Evolutionary conservation across 1,139 yeast genomes (phyloP).

Genomic region (Taphrina wiesneri): DNA sequence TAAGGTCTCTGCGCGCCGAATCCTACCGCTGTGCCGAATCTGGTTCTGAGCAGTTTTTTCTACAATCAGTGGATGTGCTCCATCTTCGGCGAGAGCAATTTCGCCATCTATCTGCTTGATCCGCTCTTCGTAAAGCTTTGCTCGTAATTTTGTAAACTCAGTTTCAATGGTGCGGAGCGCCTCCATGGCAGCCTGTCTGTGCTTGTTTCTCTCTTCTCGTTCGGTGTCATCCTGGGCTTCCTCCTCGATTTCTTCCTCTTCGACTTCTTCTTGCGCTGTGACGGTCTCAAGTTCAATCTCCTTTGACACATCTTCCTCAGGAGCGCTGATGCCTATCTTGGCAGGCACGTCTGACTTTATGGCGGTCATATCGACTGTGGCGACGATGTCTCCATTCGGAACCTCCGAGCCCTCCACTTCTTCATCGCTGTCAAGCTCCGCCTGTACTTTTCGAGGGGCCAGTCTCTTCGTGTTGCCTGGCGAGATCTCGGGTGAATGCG

Average conservation of each 20-base stretch:
- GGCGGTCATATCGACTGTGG: neutral
- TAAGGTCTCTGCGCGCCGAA: slow-evolving; percentile 72
- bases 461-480: slow-evolving; percentile 21
- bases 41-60: slow-evolving; percentile 53
- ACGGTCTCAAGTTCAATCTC: slow-evolving; percentile 40
- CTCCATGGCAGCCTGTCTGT: slow-evolving; percentile 30
- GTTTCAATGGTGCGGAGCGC: slow-evolving; percentile 24
- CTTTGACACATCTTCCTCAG: neutral
- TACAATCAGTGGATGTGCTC: slow-evolving; percentile 42
- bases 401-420: slow-evolving; percentile 41
- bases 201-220: slow-evolving; percentile 19
- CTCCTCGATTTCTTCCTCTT: slow-evolving; percentile 32
- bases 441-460: slow-evolving; percentile 9
- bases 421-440: slow-evolving; percentile 40
- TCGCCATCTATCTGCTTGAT: slow-evolving; percentile 7
- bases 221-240: slow-evolving; percentile 26
- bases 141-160: slow-evolving; percentile 15
- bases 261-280: slow-evolving; percentile 39
- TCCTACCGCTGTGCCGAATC: slow-evolving; percentile 69
- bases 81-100: neutral
- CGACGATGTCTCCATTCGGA: slow-evolving; percentile 38
- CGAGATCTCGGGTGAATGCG: slow-evolving; percentile 8
- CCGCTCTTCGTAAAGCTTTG: slow-evolving; percentile 1
- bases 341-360: neutral
- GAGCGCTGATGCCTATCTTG: neutral